Evolutionary conservation across 2,329 filamentous ascomycete species (phyloP).

Genomic region (Sporothrix variecibatus): DNA sequence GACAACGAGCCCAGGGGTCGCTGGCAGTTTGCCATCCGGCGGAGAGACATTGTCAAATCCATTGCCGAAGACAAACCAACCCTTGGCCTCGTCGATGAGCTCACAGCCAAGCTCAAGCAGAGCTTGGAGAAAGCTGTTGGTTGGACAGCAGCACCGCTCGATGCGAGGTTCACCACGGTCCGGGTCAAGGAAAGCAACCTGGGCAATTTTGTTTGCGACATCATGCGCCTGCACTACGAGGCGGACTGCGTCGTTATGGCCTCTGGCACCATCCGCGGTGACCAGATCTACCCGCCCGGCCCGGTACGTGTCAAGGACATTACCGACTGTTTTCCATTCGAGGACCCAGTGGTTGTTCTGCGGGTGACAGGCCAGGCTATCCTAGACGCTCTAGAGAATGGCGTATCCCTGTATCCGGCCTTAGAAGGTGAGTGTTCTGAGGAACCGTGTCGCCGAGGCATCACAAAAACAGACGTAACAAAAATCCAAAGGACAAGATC

Average conservation of each 20-base stretch:
- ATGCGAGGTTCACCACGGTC: slow-evolving; percentile 84
- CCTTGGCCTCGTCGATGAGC: slow-evolving; percentile 62
- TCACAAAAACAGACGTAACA: background rate
- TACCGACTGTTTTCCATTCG: slow-evolving; percentile 89
- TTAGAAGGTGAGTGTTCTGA: slow-evolving; percentile 61
- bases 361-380: slow-evolving; percentile 71
- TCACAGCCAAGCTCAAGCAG: slow-evolving; percentile 72
- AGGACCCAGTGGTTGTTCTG: slow-evolving; percentile 83
- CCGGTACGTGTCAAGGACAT: slow-evolving; percentile 77
- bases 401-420: slow-evolving; percentile 76
- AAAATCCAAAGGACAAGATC: background rate
- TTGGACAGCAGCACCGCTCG: slow-evolving; percentile 78
- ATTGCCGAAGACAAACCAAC: slow-evolving; percentile 66
- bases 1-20: background rate
- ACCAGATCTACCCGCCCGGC: slow-evolving; percentile 84
- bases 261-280: slow-evolving; percentile 80
- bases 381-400: slow-evolving; percentile 80
- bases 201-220: slow-evolving; percentile 87
- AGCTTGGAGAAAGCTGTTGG: slow-evolving; percentile 82
- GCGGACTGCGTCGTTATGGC: slow-evolving; percentile 85
- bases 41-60: slow-evolving; percentile 70
- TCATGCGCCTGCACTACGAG: slow-evolving; percentile 81
- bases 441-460: background rate
- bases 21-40: slow-evolving; percentile 75
- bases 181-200: slow-evolving; percentile 77